Conservation (phyloP, 768 basidiomycete genomes). For the Leucogyrophana mollusca region DNA sequence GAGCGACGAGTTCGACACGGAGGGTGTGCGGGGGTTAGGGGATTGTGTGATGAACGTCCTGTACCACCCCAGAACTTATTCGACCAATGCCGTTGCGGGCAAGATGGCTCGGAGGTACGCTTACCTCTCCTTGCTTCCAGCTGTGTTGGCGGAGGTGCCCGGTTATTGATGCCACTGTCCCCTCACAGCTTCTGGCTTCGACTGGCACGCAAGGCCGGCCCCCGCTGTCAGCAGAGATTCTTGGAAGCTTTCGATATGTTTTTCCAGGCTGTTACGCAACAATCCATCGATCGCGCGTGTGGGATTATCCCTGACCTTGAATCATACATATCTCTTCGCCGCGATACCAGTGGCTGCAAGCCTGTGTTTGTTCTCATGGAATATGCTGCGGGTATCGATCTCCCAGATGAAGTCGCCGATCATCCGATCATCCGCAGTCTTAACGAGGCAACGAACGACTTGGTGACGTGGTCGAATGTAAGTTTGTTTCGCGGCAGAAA, state of each 20-base stretch:
- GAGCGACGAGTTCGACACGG: constrained; percentile 11
- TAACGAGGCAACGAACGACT: constrained; percentile 38
- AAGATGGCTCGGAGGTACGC: constrained; percentile 68
- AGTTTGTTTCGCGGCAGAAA: constrained; percentile 2
- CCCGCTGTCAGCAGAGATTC: constrained; percentile 23
- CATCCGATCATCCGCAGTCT: constrained; percentile 41
- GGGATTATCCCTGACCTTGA: constrained; percentile 36
- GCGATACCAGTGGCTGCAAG: constrained; percentile 45
- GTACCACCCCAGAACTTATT: constrained; percentile 53
- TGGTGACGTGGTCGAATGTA: constrained; percentile 39
- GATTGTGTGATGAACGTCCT: constrained; percentile 64
- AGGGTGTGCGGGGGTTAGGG: constrained; percentile 34
- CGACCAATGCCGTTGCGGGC: constrained; percentile 51
- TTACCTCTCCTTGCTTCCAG: constrained; percentile 4
- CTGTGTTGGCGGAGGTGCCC: background rate
- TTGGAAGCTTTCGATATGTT: constrained; percentile 32
- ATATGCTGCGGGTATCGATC: constrained; percentile 41
- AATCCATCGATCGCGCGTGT: constrained; percentile 31
- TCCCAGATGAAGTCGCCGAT: constrained; percentile 45
- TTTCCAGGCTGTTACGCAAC: constrained; percentile 30
- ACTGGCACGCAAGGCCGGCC: background rate
- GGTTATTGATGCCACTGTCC: background rate
- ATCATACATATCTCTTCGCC: constrained; percentile 42
- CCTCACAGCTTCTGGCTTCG: background rate
- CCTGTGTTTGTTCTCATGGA: constrained; percentile 44